Conservation (phyloP, 352 stramenopile genomes). For the Globisporangium acanthophoron region DNA sequence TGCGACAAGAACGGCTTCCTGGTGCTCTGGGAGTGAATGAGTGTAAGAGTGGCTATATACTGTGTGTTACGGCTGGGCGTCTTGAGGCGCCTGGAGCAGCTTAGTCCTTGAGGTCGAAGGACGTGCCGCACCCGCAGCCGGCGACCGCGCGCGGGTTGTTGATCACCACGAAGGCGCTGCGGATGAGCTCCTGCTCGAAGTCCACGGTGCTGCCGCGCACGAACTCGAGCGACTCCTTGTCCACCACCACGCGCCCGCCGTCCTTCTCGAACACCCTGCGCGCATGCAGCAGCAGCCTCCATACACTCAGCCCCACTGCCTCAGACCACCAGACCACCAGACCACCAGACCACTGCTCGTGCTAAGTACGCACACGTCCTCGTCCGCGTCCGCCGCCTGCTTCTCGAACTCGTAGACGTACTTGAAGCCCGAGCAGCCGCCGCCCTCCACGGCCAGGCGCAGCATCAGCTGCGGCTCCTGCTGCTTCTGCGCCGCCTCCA, state of each 20-base stretch:
- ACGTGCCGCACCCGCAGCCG: conserved; percentile 96
- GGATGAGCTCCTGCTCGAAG: conserved; percentile 97
- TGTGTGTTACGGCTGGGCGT: neutral
- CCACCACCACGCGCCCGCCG: conserved; percentile 85
- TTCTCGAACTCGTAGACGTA: conserved; percentile 91
- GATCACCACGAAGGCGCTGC: conserved; percentile 92
- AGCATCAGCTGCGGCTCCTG: conserved; percentile 63
- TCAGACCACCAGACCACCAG: too few relatives aligned
- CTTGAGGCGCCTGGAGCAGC: neutral
- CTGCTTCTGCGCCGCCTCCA: conserved; percentile 48
- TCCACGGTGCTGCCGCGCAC: conserved; percentile 93
- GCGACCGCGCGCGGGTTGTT: conserved; percentile 97
- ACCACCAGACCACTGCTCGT: too few relatives aligned
- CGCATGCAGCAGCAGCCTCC: neutral
- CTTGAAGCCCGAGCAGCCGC: conserved; percentile 92
- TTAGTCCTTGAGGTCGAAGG: conserved; percentile 96
- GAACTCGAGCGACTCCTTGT: conserved; percentile 92
- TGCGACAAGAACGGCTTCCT: conserved; percentile 83
- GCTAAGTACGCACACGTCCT: conserved; percentile 32
- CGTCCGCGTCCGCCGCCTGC: conserved; percentile 33
- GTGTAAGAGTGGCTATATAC: neutral
- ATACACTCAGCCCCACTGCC: too few relatives aligned
- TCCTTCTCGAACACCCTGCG: conserved; percentile 84
- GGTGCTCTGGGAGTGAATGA: conserved; percentile 64
- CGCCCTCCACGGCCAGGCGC: conserved; percentile 87